These are phyloP conservation scores for Agastache rugosa DNA, from an alignment of 257 asterid genomes.

Conservation along the genomic window DNA sequence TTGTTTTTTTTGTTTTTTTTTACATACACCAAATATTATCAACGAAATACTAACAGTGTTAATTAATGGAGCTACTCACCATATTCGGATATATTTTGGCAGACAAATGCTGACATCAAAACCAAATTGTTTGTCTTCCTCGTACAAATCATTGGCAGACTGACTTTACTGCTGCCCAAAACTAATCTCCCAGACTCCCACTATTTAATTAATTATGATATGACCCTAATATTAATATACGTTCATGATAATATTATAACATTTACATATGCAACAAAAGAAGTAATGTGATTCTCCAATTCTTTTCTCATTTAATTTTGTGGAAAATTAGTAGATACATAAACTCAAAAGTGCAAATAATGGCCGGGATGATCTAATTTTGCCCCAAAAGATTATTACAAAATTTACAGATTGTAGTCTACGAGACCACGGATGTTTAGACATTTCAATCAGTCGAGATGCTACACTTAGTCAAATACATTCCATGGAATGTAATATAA, in stretches of 20 bases:
- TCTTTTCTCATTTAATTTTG: too few species aligned
- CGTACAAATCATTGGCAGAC: slow-evolving; percentile 12
- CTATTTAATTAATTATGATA: not conserved
- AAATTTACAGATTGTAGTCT: slow-evolving; percentile 25
- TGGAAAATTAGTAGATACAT: not conserved
- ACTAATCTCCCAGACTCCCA: not conserved
- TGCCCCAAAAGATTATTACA: not conserved
- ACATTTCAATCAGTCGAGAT: not conserved
- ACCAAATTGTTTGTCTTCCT: not conserved
- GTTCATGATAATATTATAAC: not conserved
- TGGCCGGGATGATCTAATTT: not conserved
- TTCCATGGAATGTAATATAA: not conserved
- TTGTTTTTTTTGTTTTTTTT: not conserved
- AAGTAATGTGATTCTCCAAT: not conserved
- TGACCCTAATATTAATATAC: not conserved
- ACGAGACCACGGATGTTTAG: too few species aligned
- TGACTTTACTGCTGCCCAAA: not conserved
- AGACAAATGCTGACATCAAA: not conserved
- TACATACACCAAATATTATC: too few species aligned
- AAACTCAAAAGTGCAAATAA: not conserved
- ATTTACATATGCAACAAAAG: not conserved
- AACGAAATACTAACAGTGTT: too few species aligned
- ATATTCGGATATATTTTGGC: not conserved
- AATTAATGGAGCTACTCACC: too few species aligned
- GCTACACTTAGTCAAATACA: not conserved